phyloP scores from a whole-genome alignment of 169 alveolate species.

The Plasmodium falciparum region DNA sequence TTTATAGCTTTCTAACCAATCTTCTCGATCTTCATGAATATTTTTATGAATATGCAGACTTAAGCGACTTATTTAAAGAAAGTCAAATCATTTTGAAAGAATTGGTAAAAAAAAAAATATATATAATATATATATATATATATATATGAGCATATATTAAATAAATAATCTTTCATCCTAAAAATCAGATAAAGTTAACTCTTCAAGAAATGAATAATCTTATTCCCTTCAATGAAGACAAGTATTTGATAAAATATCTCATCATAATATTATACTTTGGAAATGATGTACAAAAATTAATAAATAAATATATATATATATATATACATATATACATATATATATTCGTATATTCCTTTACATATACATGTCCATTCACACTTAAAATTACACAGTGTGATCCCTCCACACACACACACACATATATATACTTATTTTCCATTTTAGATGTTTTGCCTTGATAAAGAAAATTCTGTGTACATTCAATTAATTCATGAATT shows the following conservation, averaged over 20 bases:
- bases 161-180: neutral
- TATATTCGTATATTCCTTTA: neutral
- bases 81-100: slow-evolving; percentile 42
- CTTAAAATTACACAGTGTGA: neutral
- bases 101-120: slow-evolving; percentile 19
- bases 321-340: neutral
- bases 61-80: slow-evolving; percentile 34
- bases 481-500: slow-evolving; percentile 58
- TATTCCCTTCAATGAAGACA: slow-evolving; percentile 71
- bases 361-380: neutral
- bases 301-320: neutral
- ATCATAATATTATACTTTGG: slow-evolving; percentile 61
- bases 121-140: too few relatives aligned
- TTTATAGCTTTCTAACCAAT: slow-evolving; percentile 43
- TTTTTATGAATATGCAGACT: slow-evolving; percentile 44
- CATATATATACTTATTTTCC: neutral
- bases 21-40: slow-evolving; percentile 21
- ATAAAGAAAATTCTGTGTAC: slow-evolving; percentile 59
- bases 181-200: slow-evolving; percentile 22
- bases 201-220: slow-evolving; percentile 65
- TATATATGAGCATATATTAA: too few relatives aligned
- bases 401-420: neutral
- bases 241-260: slow-evolving; percentile 53
- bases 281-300: slow-evolving; percentile 39
- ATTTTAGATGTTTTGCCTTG: slow-evolving; percentile 68